Base-by-base conservation (phyloP, 352 stramenopile genomes). In the Plasmopara viticola region DNA sequence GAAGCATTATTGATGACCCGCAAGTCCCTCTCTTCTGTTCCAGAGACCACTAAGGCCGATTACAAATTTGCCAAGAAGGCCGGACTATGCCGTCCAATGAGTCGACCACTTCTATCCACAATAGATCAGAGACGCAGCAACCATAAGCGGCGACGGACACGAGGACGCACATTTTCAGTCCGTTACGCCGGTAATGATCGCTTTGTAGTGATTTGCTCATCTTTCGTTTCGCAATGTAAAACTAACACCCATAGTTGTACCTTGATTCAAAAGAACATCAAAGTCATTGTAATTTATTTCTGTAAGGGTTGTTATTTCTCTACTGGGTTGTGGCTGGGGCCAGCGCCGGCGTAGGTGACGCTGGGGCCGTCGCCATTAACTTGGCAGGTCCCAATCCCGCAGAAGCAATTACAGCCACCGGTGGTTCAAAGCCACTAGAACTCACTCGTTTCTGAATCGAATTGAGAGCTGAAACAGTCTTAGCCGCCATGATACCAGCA, bases 401-500 rank as follows among this genome's bases (percentile, higher is more conserved):
- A 5, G 44, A 37, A 44, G 56, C 48, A 20, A 60, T 58, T 2
- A 47, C 54, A 20, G 17, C 58, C 9, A 28, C 25, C 0, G 62
- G 56, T 38, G 75, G 61, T 9, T 64, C 66, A 28, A 84, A 56
- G 34, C 75, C 68, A 18, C 58, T 62, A 12, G 66, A 48, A 44
- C 52, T 72, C 43, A 67, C 54, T 39, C 60, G 73, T 44, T 86
- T 81, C 53, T 85, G 81, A 59, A 73, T 51, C 18, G 58, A 46
- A 51, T 70, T 35, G 43, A 80, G 56, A 6, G 62, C 69, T 18
- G 70, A 71, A 60, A 87, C 84, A 14, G 79, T 77, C 56, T 91
- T 91, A 44, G 77, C 79, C 0, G 69, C 70, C 82, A 95, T 90
- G 64, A 92, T 87, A 10, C 77, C 68, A 8, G 78, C 69, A 48